Percentiles rank a stretch among this genome's conserved stretches.
Conservation (phyloP, 2,329 filamentous ascomycete genomes). For the Fusarium falciforme region DNA sequence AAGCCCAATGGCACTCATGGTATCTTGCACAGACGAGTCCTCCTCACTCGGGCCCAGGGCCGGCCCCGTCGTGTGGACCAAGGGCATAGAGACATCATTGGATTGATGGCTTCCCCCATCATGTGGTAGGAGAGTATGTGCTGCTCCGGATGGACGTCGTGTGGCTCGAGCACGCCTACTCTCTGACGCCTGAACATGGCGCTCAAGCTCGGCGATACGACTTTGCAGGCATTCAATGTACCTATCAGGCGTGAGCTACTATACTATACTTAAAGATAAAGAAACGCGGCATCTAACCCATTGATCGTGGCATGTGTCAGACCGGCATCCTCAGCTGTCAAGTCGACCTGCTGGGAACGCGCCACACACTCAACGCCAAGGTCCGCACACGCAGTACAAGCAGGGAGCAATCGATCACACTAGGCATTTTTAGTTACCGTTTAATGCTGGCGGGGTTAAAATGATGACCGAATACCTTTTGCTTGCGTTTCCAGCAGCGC, state of each 20-base stretch:
- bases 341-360: constrained; percentile 24
- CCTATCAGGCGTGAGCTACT: background rate
- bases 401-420: constrained; percentile 12
- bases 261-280: background rate
- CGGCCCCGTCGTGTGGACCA: accelerated
- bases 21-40: constrained; percentile 25
- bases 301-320: constrained; percentile 19
- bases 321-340: constrained; percentile 15
- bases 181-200: constrained; percentile 14
- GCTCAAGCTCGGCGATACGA: constrained; percentile 14
- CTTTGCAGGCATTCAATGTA: constrained; percentile 18
- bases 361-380: constrained; percentile 22
- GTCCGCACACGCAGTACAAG: constrained; percentile 20
- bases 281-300: background rate
- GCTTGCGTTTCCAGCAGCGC: constrained; percentile 32
- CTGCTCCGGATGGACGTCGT: background rate
- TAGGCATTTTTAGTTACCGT: background rate
- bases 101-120: background rate
- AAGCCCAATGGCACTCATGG: constrained; percentile 27
- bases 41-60: background rate
- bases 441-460: background rate
- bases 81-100: background rate
- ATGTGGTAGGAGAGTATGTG: background rate
- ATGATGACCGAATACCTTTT: constrained; percentile 8
- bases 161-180: background rate